Percentiles rank a stretch among this genome's conserved stretches.
Conservation (phyloP, 177 flowering plant genomes). For the Tripterygium wilfordii region DNA sequence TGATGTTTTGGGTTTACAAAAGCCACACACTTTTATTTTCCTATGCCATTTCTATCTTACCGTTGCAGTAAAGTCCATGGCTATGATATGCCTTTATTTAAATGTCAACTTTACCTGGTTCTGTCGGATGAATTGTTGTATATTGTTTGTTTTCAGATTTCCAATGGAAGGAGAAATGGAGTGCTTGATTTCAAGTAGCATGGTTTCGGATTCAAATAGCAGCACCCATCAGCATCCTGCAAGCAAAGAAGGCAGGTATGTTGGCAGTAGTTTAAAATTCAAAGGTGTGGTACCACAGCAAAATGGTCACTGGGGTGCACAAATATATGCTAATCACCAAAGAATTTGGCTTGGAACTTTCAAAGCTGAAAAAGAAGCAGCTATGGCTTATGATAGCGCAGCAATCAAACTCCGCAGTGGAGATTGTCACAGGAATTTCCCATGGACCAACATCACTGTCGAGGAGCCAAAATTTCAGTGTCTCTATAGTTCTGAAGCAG, state of each 20-base stretch:
- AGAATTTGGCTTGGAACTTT: slow-evolving; percentile 67
- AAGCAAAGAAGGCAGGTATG: slow-evolving; percentile 23
- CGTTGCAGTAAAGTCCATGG: no score
- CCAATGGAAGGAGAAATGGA: slow-evolving; percentile 17
- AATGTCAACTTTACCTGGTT: no score
- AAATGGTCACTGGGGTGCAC: slow-evolving; percentile 66
- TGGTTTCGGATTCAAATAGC: slow-evolving; percentile 28
- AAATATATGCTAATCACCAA: slow-evolving; percentile 53
- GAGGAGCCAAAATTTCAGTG: slow-evolving; percentile 40
- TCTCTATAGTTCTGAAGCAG: slow-evolving; percentile 17
- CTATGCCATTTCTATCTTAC: no score
- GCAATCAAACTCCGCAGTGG: slow-evolving; percentile 42
- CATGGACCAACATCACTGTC: slow-evolving; percentile 25
- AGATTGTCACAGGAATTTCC: slow-evolving; percentile 44
- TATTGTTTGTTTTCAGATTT: no score
- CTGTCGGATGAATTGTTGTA: no score
- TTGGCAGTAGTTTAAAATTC: slow-evolving; percentile 23
- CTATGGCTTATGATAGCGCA: slow-evolving; percentile 67
- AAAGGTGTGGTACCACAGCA: slow-evolving; percentile 64
- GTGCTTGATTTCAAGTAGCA: slow-evolving; percentile 18
- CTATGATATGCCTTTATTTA: no score
- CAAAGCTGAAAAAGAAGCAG: slow-evolving; percentile 50
- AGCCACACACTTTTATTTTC: no score
- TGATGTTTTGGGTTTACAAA: no score
- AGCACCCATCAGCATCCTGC: no score